Evolutionary conservation across 345 rosid genomes (phyloP).

Genomic region (Populus euphratica): DNA sequence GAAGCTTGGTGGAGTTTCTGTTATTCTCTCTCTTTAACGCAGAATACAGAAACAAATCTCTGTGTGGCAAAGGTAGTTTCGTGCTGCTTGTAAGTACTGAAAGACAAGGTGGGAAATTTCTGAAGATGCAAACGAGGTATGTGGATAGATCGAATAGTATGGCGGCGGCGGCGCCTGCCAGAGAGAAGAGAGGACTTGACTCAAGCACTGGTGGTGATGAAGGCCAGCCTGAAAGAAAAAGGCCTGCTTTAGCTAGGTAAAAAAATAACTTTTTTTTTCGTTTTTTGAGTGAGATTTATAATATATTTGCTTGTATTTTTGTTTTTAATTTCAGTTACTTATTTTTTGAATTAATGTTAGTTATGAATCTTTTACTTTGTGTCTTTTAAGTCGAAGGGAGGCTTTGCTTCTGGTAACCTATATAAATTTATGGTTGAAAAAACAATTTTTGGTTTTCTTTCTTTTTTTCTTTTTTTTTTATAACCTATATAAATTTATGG

Average conservation of each 20-base stretch:
- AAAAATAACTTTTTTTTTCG: too few relatives aligned
- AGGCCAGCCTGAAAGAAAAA: slow-evolving; percentile 30
- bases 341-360: neutral
- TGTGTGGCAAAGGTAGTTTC: neutral
- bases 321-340: neutral
- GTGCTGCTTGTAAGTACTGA: neutral
- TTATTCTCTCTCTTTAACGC: neutral
- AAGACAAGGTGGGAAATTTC: neutral
- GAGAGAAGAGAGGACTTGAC: slow-evolving; percentile 30
- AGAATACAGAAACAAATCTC: neutral
- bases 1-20: neutral
- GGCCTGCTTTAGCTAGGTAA: slow-evolving; percentile 39
- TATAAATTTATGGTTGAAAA: neutral
- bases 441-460: neutral
- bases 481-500: too few relatives aligned
- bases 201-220: slow-evolving; percentile 24
- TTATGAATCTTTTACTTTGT: neutral
- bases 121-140: slow-evolving; percentile 24
- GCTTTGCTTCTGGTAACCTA: neutral
- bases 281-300: neutral
- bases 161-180: neutral
- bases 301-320: neutral
- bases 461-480: too few relatives aligned
- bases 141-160: slow-evolving; percentile 21
- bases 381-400: neutral